Percentiles rank a stretch among this genome's conserved stretches.
phyloP scores from a whole-genome alignment of 164 flowering plant species.

The Brasenia schreberi region DNA sequence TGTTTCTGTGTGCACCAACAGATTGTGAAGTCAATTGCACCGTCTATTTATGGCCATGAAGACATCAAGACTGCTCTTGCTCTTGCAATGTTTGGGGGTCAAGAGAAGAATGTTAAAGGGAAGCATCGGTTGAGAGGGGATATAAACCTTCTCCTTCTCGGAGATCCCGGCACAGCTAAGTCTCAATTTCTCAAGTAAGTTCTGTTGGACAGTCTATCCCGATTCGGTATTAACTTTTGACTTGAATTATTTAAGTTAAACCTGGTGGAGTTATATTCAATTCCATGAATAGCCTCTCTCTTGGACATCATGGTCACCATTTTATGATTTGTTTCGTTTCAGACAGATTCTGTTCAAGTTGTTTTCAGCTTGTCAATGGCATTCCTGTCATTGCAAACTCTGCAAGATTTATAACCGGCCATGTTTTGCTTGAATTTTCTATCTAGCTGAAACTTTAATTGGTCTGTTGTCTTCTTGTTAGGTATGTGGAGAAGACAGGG shows the following conservation, averaged over 20 bases:
- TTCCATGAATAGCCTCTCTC: too few species aligned
- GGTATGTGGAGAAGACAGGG: slow-evolving; percentile 97
- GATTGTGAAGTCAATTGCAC: slow-evolving; percentile 95
- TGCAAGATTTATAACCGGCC: too few species aligned
- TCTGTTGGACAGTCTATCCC: background rate
- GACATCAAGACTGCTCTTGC: slow-evolving; percentile 97
- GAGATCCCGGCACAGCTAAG: slow-evolving; percentile 98
- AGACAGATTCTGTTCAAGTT: too few species aligned
- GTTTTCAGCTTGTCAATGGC: too few species aligned
- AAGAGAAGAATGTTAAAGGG: slow-evolving; percentile 92
- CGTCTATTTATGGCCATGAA: slow-evolving; percentile 96
- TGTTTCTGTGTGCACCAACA: slow-evolving; percentile 13
- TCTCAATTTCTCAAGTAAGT: slow-evolving; percentile 97
- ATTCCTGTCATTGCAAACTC: too few species aligned
- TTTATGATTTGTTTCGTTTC: too few species aligned
- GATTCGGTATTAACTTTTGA: too few species aligned
- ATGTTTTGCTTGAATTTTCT: too few species aligned
- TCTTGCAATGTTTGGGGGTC: slow-evolving; percentile 99
- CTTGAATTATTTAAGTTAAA: background rate
- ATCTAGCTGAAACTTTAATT: too few species aligned
- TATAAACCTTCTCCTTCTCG: slow-evolving; percentile 87
- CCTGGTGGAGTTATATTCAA: background rate
- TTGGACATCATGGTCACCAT: too few species aligned
- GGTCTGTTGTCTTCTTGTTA: slow-evolving; percentile 7
- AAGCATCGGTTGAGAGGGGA: slow-evolving; percentile 91